Evolutionary conservation across 1,284 basidiomycete species (phyloP).

Genomic region (Tylopilus sp.): DNA sequence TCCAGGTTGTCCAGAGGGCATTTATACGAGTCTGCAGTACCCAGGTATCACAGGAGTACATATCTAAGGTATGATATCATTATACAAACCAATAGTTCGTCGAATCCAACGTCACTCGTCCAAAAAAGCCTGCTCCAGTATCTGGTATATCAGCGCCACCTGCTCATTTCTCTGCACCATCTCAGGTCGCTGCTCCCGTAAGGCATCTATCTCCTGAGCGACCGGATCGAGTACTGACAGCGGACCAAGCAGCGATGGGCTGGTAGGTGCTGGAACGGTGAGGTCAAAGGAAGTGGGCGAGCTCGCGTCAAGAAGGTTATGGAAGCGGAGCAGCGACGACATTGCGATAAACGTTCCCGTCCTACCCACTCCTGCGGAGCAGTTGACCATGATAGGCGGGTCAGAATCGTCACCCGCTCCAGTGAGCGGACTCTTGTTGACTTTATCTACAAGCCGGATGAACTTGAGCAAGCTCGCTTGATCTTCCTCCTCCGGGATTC

Average conservation of each 20-base stretch:
- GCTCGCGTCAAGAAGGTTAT: slow-evolving; percentile 42
- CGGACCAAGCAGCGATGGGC: slow-evolving; percentile 52
- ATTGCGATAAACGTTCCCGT: slow-evolving; percentile 86
- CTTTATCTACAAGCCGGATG: slow-evolving; percentile 53
- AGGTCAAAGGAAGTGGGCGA: slow-evolving; percentile 22
- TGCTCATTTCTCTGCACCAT: slow-evolving; percentile 81
- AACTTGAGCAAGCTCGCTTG: slow-evolving; percentile 58
- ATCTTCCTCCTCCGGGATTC: slow-evolving; percentile 60
- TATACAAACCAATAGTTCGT: neutral
- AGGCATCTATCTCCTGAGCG: slow-evolving; percentile 66
- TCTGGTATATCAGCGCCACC: slow-evolving; percentile 61
- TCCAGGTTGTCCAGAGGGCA: too few relatives aligned
- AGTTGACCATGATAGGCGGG: slow-evolving; percentile 79
- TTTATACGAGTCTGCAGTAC: too few relatives aligned
- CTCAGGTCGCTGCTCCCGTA: slow-evolving; percentile 74
- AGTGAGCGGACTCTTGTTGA: slow-evolving; percentile 46
- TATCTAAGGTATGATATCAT: neutral
- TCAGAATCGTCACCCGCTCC: slow-evolving; percentile 40
- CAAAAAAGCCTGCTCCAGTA: slow-evolving; percentile 43
- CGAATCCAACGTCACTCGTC: slow-evolving; percentile 7
- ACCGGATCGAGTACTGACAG: slow-evolving; percentile 57
- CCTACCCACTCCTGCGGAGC: slow-evolving; percentile 86
- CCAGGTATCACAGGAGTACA: neutral
- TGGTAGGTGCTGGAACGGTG: slow-evolving; percentile 25
- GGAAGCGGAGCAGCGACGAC: slow-evolving; percentile 63